Conservation (phyloP, 495 filamentous ascomycete species). For the Lentithecium fluviatile region DNA sequence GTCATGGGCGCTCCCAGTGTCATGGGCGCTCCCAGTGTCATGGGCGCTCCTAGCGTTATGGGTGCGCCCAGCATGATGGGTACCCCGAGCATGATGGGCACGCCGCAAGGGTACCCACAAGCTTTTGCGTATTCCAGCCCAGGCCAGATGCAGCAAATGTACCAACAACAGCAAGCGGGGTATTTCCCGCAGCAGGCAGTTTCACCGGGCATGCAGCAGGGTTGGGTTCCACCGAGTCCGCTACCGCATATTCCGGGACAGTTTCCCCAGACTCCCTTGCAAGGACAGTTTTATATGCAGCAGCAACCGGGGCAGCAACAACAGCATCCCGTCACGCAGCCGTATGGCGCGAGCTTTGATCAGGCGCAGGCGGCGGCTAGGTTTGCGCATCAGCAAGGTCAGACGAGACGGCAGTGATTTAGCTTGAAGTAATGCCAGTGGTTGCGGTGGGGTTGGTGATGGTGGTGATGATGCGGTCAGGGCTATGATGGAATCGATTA, state of each 20-base stretch:
- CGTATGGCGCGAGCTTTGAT: conserved; percentile 33
- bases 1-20: neutral
- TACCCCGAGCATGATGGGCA: conserved; percentile 19
- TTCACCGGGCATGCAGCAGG: conserved; percentile 8
- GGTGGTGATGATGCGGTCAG: no score
- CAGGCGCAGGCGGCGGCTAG: conserved; percentile 32
- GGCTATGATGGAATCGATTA: no score
- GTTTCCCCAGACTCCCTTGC: neutral
- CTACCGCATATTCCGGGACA: conserved; percentile 1
- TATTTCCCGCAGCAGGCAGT: conserved; percentile 29
- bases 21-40: neutral
- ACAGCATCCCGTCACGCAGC: conserved; percentile 21
- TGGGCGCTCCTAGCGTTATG: conserved; percentile 16
- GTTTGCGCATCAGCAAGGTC: conserved; percentile 24
- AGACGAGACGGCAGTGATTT: conserved; percentile 10
- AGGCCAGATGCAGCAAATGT: conserved; percentile 20
- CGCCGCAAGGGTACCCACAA: conserved; percentile 12
- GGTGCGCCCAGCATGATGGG: neutral
- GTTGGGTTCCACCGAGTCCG: conserved; percentile 23
- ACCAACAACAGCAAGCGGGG: conserved; percentile 25
- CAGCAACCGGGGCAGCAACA: conserved; percentile 10
- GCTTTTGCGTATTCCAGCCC: conserved; percentile 24
- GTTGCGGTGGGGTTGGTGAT: no score
- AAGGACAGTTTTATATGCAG: conserved; percentile 27
- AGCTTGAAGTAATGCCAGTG: neutral